Base-by-base conservation (phyloP, 2,329 filamentous ascomycete species). In the Botryotinia narcissicola region DNA sequence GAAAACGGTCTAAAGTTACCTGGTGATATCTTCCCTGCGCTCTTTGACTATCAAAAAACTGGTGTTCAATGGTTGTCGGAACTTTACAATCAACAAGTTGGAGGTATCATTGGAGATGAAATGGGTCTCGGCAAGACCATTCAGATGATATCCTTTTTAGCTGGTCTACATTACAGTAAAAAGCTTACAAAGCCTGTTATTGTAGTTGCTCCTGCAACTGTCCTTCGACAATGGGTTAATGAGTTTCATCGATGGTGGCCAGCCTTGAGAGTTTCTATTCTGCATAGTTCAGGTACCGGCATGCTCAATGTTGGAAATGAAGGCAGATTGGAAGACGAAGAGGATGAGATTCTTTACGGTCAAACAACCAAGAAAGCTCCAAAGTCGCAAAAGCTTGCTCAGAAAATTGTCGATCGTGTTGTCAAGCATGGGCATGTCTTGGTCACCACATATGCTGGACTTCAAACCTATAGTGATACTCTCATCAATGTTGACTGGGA, bases 201-300 rank as follows among this genome's bases (percentile, higher is more conserved):
- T 74, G 89, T 99, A 12, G 94, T 99, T 6, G 95, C 94, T 69
- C 96, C 96, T 2, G 95, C 95, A 5, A 99, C 96, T 0, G 92
- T 99, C 37, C 91, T 99, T 84, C 92, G 94, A 75, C 96, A 99
- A 81, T 99, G 96, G 96, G 96, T 98, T 20, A 97, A 97, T 76
- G 96, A 99, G 80, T 98, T 99, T 78, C 97, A 99, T 83, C 90
- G 92, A 20, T 99, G 97, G 97, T 99, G 97, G 97, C 96, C 96
- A n/a, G 92, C 96, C n/a, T 85, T 99, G 46, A 89, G 97, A 60
- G 96, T 99, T 8, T 97, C 95, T 0, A 98, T 99, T 75, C 82
- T 99, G 67, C 96, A 99, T 81, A 94, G 94, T 0, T 98, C 96
- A 7, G 96, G 96, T 4, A 98, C 94, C 81, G 97, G 96, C 29